Evolutionary conservation across 176 grass and related monocot genomes (phyloP), one percentile per base, ranked within the genome.

Genomic region (Neostapfia colusana): DNA sequence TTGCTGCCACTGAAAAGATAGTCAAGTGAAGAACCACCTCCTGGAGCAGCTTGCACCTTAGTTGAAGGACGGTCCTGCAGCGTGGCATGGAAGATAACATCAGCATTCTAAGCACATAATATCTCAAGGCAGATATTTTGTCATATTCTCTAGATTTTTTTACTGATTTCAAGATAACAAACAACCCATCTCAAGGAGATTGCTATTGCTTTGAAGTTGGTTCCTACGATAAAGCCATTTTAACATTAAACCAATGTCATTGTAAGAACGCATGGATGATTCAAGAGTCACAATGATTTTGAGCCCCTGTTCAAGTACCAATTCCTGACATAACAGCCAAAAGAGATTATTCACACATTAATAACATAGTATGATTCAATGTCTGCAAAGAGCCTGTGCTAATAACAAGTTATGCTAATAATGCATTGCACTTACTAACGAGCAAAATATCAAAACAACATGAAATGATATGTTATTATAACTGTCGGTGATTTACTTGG

Each of bases 11-110:
- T 70, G 63, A 91, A 91, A 23, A 91, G 85, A 64, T 91, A 91
- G 58, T 70, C 78, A 3, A 91, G 89, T 27, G 85, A 81, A 21
- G 89, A 91, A 5, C 62, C 85, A 69, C 89, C 85, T 0, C 89
- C 85, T 35, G 89, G 89, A 78, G 89, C 77, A 58, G 77, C 65
- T 78, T 91, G 89, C 43, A 91, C 89, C 85, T 91, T 91, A 9
- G 85, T 91, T 31, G 89, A 91, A 24, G 89, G 81, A 65, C 89
- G 77, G 34, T 91, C 85, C 89, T 91, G 80, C 51, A 59, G 41
- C 10, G 40, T 8, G 5, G 7, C 3, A 17, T 4, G 11, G 15
- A 11, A 61, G 54, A 17, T 63, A 31, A 63, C 21, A 37, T 84
- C 37, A 78, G 35, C 66, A 44, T 56, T 6, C 16, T 39, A 35